Evolutionary conservation across 768 basidiomycete species (phyloP), one percentile per base, ranked within the genome.

Genomic region (Fomitopsis serialis): DNA sequence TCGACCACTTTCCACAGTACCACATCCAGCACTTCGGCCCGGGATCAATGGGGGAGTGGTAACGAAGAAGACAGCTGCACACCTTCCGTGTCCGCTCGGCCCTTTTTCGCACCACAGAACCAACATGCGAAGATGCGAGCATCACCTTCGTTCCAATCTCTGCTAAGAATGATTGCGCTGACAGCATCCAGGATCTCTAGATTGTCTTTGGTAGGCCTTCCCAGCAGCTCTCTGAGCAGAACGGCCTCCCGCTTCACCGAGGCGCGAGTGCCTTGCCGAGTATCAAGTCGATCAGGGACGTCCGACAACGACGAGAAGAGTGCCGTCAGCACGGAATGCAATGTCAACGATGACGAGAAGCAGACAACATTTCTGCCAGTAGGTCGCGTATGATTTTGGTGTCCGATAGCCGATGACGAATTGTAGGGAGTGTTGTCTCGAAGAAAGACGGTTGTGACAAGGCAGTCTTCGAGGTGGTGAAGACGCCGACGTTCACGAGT

Each of bases 371-470:
- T 67, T 65, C 15, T 67, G 65, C 85, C 85, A 89, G 25, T 75
- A 66, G 17, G 60, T 58, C 27, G 72, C 74, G 66, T 86, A 89
- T 58, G 42, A 42, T 62, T 56, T 6, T 57, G 58, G 15, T n/a
- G n/a, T 65, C 62, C 36, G 56, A 50, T 10, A 81, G 58, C 22
- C 73, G 72, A 21, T 53, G 42, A 25, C 77, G 79, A 42, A 90
- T 78, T 12, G 64, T 68, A 7, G 79, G 73, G 29, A 85, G 66
- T 2, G 71, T 73, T 2, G 74, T 64, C 24, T 68, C 65, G 67
- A 89, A 91, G 70, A 92, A 92, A 1, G 86, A 90, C 6, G 84
- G 74, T 52, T 86, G 86, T 0, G 81, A 81, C n/a, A 74, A 77
- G 2, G 78, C 67, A 6, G 68, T 66, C 2, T 68, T 70, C 10